phyloP scores from a whole-genome alignment of 768 basidiomycete genomes.

The Lyophyllum decastes region DNA sequence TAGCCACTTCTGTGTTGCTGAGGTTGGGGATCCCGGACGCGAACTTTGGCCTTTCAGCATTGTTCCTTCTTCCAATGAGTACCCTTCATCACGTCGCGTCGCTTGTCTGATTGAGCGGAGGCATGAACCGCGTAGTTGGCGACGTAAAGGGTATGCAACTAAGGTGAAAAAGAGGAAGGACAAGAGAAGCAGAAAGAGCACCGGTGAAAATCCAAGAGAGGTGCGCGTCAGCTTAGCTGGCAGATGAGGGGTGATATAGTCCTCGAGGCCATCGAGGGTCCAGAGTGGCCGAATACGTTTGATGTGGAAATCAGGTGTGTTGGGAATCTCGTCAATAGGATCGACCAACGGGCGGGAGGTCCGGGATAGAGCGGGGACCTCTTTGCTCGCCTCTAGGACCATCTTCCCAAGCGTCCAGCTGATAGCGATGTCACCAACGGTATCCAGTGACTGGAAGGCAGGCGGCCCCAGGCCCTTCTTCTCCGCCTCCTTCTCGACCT shows the following conservation, averaged over 20 bases:
- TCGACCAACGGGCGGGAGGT: slow-evolving; percentile 63
- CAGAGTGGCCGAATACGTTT: slow-evolving; percentile 67
- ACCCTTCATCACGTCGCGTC: slow-evolving; percentile 37
- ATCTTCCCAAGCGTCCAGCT: slow-evolving; percentile 99
- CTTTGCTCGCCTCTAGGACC: slow-evolving; percentile 96
- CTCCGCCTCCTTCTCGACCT: slow-evolving; percentile 74
- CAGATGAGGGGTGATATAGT: slow-evolving; percentile 65
- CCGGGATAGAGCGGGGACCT: slow-evolving; percentile 54
- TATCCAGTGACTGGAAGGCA: slow-evolving; percentile 90
- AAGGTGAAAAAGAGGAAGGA: slow-evolving; percentile 43
- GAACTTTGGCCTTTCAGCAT: slow-evolving; percentile 20
- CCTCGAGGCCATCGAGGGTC: slow-evolving; percentile 61
- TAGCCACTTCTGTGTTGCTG: slow-evolving; percentile 29
- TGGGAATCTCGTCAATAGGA: slow-evolving; percentile 67
- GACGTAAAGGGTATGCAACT: slow-evolving; percentile 58
- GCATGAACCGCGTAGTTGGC: slow-evolving; percentile 48
- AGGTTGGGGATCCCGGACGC: slow-evolving; percentile 35
- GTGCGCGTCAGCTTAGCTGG: slow-evolving; percentile 61
- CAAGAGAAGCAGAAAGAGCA: slow-evolving; percentile 60
- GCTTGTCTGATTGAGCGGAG: slow-evolving; percentile 43
- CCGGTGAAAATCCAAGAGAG: slow-evolving; percentile 73
- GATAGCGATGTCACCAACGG: slow-evolving; percentile 91
- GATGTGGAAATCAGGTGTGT: slow-evolving; percentile 52
- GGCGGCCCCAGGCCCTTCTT: slow-evolving; percentile 82
- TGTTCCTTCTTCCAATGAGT: slow-evolving; percentile 56